Base-by-base conservation (phyloP, 1,284 basidiomycete species). In the Pyrrhoderma noxium region DNA sequence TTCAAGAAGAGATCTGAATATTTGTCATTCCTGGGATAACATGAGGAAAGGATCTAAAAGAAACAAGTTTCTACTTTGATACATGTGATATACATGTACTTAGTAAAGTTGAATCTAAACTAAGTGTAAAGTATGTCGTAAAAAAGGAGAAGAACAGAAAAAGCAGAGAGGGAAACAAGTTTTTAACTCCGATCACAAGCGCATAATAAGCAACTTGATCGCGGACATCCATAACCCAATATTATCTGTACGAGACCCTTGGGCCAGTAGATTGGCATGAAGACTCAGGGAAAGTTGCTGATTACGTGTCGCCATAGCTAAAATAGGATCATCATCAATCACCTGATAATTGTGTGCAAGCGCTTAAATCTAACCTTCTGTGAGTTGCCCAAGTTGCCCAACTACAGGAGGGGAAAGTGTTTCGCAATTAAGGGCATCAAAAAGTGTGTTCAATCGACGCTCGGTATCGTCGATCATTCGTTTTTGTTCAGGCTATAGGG, bases 381-480 rank as follows among this genome's bases (percentile, higher is more conserved):
- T 73, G 38, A 93, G 73, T 41, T 80, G 75, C 18, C 78, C 58
- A 42, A 93, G 68, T 60, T 88, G 80, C 42, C 85, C 83, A 22
- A 87, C 74, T 23, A 88, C 80, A 21, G 75, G 67, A 54, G 73
- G 70, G n/a, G 88, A 85, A 18, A 97, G 66, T 5, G 89, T 87
- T 59, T 91, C 92, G 63, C 92, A 94, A 68, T 97, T 97, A 59
- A 97, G 70, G 25, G 84, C 84, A 65, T 97, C 94, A 60, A 95
- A 95, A 49, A 97, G 69, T 3, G 85, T 77, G 65, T 87, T 93
- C 62, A 96, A 74, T 23, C 94, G 77, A 22, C 91, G 79, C 64
- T 96, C 93, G 2, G 93, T 79, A 62, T 97, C 94, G 55, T 93
- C 91, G 0, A 85, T 80, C 60, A 94, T 77, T 34, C 89, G 83